Conservation (phyloP, 768 basidiomycete genomes). For the Pisolithus tinctorius region DNA sequence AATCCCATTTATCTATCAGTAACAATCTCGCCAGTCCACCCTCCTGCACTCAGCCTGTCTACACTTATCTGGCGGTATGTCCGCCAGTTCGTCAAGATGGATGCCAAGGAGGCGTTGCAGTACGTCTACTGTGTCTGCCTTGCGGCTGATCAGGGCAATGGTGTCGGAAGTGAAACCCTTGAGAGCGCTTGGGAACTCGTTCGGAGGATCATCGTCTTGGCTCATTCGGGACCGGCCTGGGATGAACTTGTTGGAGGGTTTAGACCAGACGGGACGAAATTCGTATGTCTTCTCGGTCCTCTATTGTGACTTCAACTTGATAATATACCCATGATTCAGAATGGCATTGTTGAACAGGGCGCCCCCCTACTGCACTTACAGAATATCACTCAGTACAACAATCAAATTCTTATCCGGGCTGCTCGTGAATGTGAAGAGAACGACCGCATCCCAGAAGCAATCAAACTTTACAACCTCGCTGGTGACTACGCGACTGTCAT, state of each 20-base stretch:
- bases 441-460: constrained; percentile 81
- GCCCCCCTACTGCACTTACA: constrained; percentile 68
- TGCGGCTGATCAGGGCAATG: constrained; percentile 60
- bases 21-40: constrained; percentile 56
- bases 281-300: constrained; percentile 44
- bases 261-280: constrained; percentile 80
- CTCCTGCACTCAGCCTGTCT: constrained; percentile 72
- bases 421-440: constrained; percentile 80
- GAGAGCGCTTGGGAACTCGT: constrained; percentile 77
- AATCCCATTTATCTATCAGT: constrained; percentile 37
- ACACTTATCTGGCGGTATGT: constrained; percentile 91
- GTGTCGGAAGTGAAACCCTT: constrained; percentile 78
- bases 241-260: constrained; percentile 94
- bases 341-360: constrained; percentile 82
- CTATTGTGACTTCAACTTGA: constrained; percentile 1
- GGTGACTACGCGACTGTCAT: constrained; percentile 87
- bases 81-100: constrained; percentile 86
- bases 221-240: constrained; percentile 78
- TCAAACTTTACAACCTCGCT: constrained; percentile 93
- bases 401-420: constrained; percentile 75
- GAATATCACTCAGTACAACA: constrained; percentile 63
- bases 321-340: constrained; percentile 34
- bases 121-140: constrained; percentile 88
- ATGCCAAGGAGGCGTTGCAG: constrained; percentile 89
- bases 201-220: constrained; percentile 69